A percentile compares a stretch with the other conserved stretches of the same genome.
Evolutionary conservation across 495 filamentous ascomycete species (phyloP).

Genomic region (Aspergillus campestris): DNA sequence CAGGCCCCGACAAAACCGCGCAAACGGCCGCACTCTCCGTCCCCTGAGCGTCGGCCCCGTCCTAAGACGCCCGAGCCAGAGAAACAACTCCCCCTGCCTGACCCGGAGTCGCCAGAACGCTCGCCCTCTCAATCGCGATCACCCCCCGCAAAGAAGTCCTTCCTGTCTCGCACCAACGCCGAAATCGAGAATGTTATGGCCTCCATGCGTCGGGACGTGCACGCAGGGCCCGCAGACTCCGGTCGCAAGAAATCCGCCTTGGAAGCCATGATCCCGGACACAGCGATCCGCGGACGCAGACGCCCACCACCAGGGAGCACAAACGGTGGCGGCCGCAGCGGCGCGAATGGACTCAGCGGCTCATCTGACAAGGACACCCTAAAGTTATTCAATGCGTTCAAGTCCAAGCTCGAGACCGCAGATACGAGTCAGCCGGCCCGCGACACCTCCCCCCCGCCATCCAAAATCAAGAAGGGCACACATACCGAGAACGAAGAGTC

Average conservation of each 20-base stretch:
- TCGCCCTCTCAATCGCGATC: slow-evolving; percentile 43
- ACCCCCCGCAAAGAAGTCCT: slow-evolving; percentile 44
- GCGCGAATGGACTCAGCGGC: slow-evolving; percentile 20
- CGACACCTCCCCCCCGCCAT: slow-evolving; percentile 1
- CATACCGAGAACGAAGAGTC: slow-evolving; percentile 20
- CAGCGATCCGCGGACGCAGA: slow-evolving; percentile 70
- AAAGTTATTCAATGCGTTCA: slow-evolving; percentile 66
- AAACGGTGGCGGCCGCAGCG: slow-evolving; percentile 22
- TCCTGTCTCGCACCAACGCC: slow-evolving; percentile 71
- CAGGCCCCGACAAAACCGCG: slow-evolving; percentile 7
- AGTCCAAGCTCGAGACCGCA: slow-evolving; percentile 62
- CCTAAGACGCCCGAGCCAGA: slow-evolving; percentile 29
- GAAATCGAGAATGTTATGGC: slow-evolving; percentile 87
- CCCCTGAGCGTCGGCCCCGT: slow-evolving; percentile 21
- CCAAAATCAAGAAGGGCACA: slow-evolving; percentile 23
- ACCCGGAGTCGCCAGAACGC: slow-evolving; percentile 41
- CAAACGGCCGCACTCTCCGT: slow-evolving; percentile 25
- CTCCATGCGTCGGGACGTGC: slow-evolving; percentile 77
- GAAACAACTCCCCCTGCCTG: slow-evolving; percentile 36
- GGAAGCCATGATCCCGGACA: slow-evolving; percentile 78
- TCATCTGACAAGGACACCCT: slow-evolving; percentile 55
- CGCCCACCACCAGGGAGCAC: slow-evolving; percentile 49
- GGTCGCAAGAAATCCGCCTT: slow-evolving; percentile 57
- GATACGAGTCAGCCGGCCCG: slow-evolving; percentile 23
- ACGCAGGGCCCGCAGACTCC: slow-evolving; percentile 45